A percentile compares a stretch with the other conserved stretches of the same genome.
Evolutionary conservation across 257 asterid species (phyloP).

Genomic region (Schizonepeta tenuifolia): DNA sequence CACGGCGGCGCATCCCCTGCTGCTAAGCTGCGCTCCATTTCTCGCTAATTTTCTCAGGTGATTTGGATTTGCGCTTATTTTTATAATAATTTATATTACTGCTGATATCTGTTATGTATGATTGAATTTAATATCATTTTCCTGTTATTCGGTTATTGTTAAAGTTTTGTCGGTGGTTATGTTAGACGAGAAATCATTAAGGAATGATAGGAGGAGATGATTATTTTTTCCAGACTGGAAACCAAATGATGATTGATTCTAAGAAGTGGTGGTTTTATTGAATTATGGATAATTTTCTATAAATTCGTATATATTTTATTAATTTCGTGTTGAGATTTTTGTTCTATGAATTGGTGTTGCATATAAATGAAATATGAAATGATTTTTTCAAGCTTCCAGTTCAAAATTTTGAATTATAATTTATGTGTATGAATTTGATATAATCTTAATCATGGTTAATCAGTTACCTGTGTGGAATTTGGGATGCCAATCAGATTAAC

Average conservation of each 20-base stretch:
- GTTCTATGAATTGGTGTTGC: neutral
- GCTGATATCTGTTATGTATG: constrained; percentile 3
- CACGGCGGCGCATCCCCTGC: constrained; percentile 35
- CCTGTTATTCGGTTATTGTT: neutral
- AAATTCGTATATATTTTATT: neutral
- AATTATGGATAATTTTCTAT: neutral
- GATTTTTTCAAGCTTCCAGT: neutral
- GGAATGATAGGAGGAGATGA: neutral
- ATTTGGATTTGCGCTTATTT: constrained; percentile 3
- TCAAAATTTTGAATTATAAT: neutral
- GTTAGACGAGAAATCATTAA: neutral
- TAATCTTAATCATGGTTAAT: neutral
- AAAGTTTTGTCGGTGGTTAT: neutral
- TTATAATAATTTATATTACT: neutral
- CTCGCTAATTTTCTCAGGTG: constrained; percentile 25
- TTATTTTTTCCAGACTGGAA: neutral
- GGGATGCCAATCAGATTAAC: neutral
- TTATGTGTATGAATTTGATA: neutral
- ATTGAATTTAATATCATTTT: neutral
- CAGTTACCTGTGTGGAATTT: neutral
- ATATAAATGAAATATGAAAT: neutral
- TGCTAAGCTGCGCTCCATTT: neutral
- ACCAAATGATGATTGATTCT: neutral
- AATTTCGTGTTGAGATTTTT: neutral
- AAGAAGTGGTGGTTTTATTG: constrained; percentile 9